Percentiles rank a stretch among this genome's conserved stretches.
Conservation (phyloP, 495 filamentous ascomycete species). For the Hypoxylon subgilvum region DNA sequence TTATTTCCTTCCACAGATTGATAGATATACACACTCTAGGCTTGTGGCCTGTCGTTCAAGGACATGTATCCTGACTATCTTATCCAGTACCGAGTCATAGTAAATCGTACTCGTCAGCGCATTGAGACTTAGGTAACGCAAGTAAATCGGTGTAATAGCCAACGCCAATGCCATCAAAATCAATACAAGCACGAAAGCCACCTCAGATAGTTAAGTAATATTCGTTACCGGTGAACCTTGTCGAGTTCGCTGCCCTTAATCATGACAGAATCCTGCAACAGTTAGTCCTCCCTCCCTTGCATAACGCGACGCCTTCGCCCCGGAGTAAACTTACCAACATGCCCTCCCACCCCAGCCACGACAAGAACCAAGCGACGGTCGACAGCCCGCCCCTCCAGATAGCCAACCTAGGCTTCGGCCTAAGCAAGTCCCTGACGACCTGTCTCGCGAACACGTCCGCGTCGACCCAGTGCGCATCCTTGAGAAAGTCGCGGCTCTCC, state of each 20-base stretch:
- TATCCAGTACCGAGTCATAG: too few species aligned
- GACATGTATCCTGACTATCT: too few species aligned
- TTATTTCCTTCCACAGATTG: too few species aligned
- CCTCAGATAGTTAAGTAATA: neutral
- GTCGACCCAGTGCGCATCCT: slow-evolving; percentile 20
- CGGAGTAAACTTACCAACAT: slow-evolving; percentile 25
- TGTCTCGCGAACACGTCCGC: slow-evolving; percentile 41
- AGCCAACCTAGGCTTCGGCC: slow-evolving; percentile 29
- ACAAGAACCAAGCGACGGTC: slow-evolving; percentile 34
- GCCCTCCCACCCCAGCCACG: slow-evolving; percentile 30
- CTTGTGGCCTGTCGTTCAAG: too few species aligned
- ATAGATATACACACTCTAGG: too few species aligned
- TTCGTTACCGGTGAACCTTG: slow-evolving; percentile 20
- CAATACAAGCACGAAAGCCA: neutral
- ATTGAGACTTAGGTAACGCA: too few species aligned
- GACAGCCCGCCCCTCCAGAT: slow-evolving; percentile 46
- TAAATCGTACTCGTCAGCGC: too few species aligned
- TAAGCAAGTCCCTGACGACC: slow-evolving; percentile 40
- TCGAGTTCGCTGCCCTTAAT: slow-evolving; percentile 44
- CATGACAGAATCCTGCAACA: slow-evolving; percentile 47
- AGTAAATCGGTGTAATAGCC: too few species aligned
- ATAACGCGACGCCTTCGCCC: slow-evolving; percentile 36
- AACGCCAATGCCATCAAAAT: too few species aligned
- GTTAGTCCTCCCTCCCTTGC: slow-evolving; percentile 42
- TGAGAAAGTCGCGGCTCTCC: slow-evolving; percentile 32